Evolutionary conservation across 2,329 filamentous ascomycete genomes (phyloP).

Genomic region (Graphilbum ipis-grandicollis): DNA sequence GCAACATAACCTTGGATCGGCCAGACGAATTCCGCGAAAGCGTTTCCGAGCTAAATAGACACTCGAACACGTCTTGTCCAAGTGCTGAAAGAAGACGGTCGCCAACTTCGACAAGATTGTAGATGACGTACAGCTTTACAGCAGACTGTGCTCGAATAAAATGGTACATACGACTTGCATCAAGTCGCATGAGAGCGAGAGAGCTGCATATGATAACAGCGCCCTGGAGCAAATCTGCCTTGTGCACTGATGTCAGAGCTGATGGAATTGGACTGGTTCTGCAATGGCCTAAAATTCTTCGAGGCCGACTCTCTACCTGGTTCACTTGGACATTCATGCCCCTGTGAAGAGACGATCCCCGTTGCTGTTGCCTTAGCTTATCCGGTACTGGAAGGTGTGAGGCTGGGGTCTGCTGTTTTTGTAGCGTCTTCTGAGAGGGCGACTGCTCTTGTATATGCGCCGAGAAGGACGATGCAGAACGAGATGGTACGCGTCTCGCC

Average conservation of each 20-base stretch:
- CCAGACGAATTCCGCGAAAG: conserved; percentile 76
- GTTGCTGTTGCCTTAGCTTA: background rate
- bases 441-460: too few relatives aligned
- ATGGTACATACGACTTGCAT: conserved; percentile 96
- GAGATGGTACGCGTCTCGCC: conserved; percentile 30
- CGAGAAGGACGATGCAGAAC: too few relatives aligned
- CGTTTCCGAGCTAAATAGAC: conserved; percentile 83
- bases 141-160: conserved; percentile 90
- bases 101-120: conserved; percentile 87
- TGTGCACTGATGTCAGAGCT: conserved; percentile 70
- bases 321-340: background rate
- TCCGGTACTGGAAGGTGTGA: background rate
- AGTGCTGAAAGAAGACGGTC: conserved; percentile 81
- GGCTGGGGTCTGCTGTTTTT: too few relatives aligned
- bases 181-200: conserved; percentile 70
- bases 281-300: conserved; percentile 21
- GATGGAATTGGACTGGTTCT: conserved; percentile 76
- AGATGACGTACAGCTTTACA: conserved; percentile 97
- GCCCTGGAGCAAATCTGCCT: conserved; percentile 87
- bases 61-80: conserved; percentile 92
- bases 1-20: conserved; percentile 76
- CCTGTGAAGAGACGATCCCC: too few relatives aligned
- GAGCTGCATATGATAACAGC: conserved; percentile 77
- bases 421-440: too few relatives aligned
- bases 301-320: background rate